Base-by-base conservation (phyloP, 768 basidiomycete species). In the Russula earlei region DNA sequence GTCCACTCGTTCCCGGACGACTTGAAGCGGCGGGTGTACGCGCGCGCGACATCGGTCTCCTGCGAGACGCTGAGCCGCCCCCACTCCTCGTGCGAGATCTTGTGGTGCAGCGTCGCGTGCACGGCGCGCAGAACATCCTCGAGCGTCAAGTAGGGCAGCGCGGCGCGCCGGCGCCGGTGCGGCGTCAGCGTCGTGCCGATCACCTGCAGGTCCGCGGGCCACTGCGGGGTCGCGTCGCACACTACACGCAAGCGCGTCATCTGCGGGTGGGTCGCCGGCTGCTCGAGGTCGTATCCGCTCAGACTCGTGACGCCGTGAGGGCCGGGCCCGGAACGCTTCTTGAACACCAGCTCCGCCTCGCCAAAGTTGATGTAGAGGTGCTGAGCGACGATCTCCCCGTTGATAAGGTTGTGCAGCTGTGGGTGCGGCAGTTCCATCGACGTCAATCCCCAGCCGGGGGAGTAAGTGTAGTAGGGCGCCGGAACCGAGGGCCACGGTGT, bases 1-100 rank as follows among this genome's bases (percentile, higher is more conserved):
- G 36, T 29, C 7, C 45, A 52, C 5, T 51, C 33, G 29, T 12
- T 49, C n/a, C 47, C 27, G 17, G 38, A 48, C 25, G 62, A 52
- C 52, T 62, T 61, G 62, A 31, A 61, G 17, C 62, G 55, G 34
- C 59, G 62, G 20, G 62, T 62, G 55, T 61, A 62, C 34, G 62
- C 62, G 9, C 59, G 55, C 14, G 62, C 36, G 34, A 62, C 40
- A 1, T 62, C 55, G 24, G 55, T 62, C 62, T 62, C 62, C 41
- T 57, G 52, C 38, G 51, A n/a, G 15, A 20, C 17, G 12, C 12
- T 42, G 37, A 62, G 45, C 19, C 51, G 52, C 14, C 55, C 59
- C 62, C 62, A 62, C 38, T 62, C 62, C 12, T 48, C 55, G 15
- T 62, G 62, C 27, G 62, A 53, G 52, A 62, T 62, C 59, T 56